Evolutionary conservation across 257 asterid species (phyloP), one percentile per base, ranked within the genome.

Genomic region (Solanum infundibuliforme): DNA sequence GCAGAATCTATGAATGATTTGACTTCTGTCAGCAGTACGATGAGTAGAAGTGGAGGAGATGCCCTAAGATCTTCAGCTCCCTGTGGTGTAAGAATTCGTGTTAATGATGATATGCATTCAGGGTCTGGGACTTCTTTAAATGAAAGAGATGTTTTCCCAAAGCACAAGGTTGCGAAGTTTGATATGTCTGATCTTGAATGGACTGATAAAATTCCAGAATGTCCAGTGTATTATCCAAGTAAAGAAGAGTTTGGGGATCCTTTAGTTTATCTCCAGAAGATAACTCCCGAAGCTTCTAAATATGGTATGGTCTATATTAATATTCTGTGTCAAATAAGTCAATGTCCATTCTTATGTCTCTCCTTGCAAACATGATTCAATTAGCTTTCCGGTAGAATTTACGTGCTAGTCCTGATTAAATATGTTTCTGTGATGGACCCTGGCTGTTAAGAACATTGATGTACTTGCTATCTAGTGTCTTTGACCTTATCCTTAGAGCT

Each of bases 201-300:
- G 99, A 96, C 93, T 38, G 93, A 92, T 74, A 92, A 91, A 90
- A 94, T 97, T 89, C 98, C 92, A 1, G 98, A 94, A 76, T 97
- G 99, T 89, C 99, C 99, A 5, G 96, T 94, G 39, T 97, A 95
- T 90, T 62, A 89, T 87, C 99, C 99, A 41, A 93, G 91, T 88
- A 92, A 92, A 89, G 98, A 94, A 92, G 99, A 97, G 87, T 97
- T 97, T 88, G 94, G 93, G 91, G 99, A 97, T 91, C 99, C 99
- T 77, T 88, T 97, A 87, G 92, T 92, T 84, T 97, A 93, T 94
- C 90, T 97, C 89, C 98, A 94, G 91, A 97, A 94, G 92, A 97
- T 97, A 86, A 95, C 99, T 88, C 99, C 98, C 41, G 98, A 95
- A 90, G 99, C 99, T 88, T 96, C 98, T 8, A 95, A 91, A 97